A percentile compares a stretch with the other conserved stretches of the same genome.
These are phyloP conservation scores for Bombardia bombarda DNA, from an alignment of 495 filamentous ascomycete genomes.

Conservation along the genomic window DNA sequence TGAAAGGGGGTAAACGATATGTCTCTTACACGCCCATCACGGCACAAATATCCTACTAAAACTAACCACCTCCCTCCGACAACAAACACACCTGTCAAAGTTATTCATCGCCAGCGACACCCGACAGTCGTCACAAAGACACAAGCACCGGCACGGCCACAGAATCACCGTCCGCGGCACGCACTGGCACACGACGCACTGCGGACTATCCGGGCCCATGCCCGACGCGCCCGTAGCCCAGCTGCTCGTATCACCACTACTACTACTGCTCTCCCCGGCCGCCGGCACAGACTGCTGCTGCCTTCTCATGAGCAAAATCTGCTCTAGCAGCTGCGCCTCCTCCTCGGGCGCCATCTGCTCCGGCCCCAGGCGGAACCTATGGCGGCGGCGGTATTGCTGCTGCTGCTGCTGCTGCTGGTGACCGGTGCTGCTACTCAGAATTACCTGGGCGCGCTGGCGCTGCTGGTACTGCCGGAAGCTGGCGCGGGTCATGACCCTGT, in stretches of 20 bases:
- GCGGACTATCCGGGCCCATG: constrained; percentile 66
- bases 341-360: constrained; percentile 51
- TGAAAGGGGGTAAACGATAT: no score
- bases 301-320: constrained; percentile 63
- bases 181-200: constrained; percentile 89
- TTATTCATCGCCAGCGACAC: constrained; percentile 94
- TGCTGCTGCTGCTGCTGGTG: no score
- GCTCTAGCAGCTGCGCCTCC: constrained; percentile 72
- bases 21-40: no score
- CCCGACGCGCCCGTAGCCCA: constrained; percentile 65
- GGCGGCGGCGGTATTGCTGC: no score
- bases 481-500: constrained; percentile 71
- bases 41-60: constrained; percentile 90
- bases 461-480: constrained; percentile 60
- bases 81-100: constrained; percentile 91
- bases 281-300: constrained; percentile 7
- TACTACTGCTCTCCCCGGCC: constrained; percentile 6
- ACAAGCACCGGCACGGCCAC: constrained; percentile 94
- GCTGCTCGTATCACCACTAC: constrained; percentile 19
- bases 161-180: constrained; percentile 83
- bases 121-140: constrained; percentile 89
- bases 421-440: constrained; percentile 50
- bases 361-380: constrained; percentile 9
- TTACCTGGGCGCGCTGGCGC: constrained; percentile 55
- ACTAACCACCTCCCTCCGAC: constrained; percentile 74